Percentiles rank a stretch among this genome's conserved stretches.
phyloP scores from a whole-genome alignment of 108 stramenopile species.

The Skeletonema menzelii region DNA sequence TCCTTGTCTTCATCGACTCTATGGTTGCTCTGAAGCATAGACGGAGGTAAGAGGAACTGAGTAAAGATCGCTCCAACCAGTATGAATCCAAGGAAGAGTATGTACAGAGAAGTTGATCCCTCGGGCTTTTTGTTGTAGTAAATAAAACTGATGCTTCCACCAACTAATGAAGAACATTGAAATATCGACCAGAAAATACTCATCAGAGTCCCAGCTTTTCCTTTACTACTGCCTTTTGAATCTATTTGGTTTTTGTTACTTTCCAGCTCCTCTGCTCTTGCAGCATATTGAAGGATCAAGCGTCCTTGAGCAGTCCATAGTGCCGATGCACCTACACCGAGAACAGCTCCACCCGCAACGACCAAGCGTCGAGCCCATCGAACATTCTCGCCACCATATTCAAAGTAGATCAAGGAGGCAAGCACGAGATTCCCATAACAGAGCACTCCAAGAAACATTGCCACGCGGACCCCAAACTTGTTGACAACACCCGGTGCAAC shows the following conservation, averaged over 20 bases:
- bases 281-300: conserved; percentile 50
- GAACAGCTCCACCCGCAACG: conserved; percentile 38
- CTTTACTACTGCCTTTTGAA: background rate
- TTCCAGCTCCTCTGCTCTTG: conserved; percentile 13
- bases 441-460: conserved; percentile 47
- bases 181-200: conserved; percentile 59
- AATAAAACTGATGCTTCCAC: conserved; percentile 49
- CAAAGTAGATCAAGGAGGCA: conserved; percentile 45
- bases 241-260: background rate
- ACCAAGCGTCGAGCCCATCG: conserved; percentile 38
- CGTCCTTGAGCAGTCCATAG: conserved; percentile 53
- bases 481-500: conserved; percentile 43
- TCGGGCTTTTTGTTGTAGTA: conserved; percentile 38
- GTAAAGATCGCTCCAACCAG: conserved; percentile 44
- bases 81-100: conserved; percentile 51
- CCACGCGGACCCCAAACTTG: conserved; percentile 35
- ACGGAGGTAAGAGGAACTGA: conserved; percentile 42
- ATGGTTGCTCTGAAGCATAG: conserved; percentile 7
- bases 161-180: conserved; percentile 49
- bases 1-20: conserved; percentile 5
- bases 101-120: conserved; percentile 35
- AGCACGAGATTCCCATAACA: conserved; percentile 47
- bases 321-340: conserved; percentile 49
- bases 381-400: conserved; percentile 18
- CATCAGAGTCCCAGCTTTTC: conserved; percentile 37